phyloP scores from a whole-genome alignment of 73 alveolate genomes.

The Tetrahymena thermophila region DNA sequence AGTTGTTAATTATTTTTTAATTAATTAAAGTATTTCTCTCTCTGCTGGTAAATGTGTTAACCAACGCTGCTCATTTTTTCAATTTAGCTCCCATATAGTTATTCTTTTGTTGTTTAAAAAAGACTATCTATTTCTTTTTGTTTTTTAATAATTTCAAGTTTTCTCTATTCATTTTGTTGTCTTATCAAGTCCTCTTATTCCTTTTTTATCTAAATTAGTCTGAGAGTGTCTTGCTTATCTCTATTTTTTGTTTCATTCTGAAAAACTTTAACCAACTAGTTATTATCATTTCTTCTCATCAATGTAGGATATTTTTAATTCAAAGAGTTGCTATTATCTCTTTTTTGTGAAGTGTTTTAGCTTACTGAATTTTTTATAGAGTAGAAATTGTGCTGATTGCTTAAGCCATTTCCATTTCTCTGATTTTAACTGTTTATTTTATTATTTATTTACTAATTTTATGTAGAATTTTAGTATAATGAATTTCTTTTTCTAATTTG shows the following conservation, averaged over 20 bases:
- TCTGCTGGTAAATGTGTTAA: background rate
- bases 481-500: background rate
- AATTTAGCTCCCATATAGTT: background rate
- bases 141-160: background rate
- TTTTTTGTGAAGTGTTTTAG: background rate
- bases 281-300: background rate
- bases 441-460: too few relatives aligned
- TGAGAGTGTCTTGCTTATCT: background rate
- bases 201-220: background rate
- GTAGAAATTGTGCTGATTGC: background rate
- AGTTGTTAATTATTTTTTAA: too few relatives aligned
- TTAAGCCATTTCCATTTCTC: background rate
- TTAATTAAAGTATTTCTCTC: background rate
- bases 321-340: background rate
- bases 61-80: background rate
- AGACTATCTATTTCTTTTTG: background rate
- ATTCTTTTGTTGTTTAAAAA: background rate
- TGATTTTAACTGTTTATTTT: background rate
- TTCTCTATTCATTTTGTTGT: background rate
- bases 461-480: background rate
- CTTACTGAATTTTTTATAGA: background rate
- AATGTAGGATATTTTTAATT: background rate
- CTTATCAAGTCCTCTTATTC: background rate
- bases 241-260: background rate
- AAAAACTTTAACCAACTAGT: too few relatives aligned